Percentiles rank a stretch among this genome's conserved stretches.
Evolutionary conservation across 2,329 filamentous ascomycete species (phyloP).

Genomic region (Botrytis galanthina): DNA sequence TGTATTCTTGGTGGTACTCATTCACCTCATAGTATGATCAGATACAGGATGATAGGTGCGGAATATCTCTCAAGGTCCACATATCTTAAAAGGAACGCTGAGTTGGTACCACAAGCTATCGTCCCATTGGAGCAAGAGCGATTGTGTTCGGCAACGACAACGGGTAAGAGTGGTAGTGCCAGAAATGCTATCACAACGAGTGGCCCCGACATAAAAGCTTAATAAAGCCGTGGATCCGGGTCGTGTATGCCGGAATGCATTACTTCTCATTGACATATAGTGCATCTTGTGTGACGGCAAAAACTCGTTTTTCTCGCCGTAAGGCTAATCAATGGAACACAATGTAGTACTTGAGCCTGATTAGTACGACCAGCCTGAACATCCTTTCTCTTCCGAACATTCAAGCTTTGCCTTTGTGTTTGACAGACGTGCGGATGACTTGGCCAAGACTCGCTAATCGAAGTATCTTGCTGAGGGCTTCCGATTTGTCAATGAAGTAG

Average conservation of each 20-base stretch:
- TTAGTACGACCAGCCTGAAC: not conserved
- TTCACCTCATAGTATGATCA: not conserved
- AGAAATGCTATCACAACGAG: not conserved
- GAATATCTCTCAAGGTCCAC: not conserved
- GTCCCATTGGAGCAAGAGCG: not conserved
- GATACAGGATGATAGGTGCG: not conserved
- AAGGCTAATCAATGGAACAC: not conserved
- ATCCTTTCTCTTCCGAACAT: not conserved
- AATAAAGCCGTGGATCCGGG: not conserved
- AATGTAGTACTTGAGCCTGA: not conserved
- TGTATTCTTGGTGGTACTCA: not conserved
- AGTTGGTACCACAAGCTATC: not conserved
- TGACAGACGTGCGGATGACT: constrained; percentile 1
- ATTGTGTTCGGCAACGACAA: not conserved
- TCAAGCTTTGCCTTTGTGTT: not conserved
- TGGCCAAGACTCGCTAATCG: constrained; percentile 2
- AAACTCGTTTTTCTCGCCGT: not conserved
- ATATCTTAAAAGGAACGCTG: not conserved
- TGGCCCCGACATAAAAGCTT: not conserved
- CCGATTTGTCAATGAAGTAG: not conserved
- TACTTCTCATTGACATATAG: not conserved
- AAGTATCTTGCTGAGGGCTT: not conserved
- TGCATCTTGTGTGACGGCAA: not conserved
- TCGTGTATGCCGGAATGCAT: not conserved
- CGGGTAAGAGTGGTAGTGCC: not conserved